Evolutionary conservation across 2,329 filamentous ascomycete genomes (phyloP).

Genomic region (Fusarium graminum): DNA sequence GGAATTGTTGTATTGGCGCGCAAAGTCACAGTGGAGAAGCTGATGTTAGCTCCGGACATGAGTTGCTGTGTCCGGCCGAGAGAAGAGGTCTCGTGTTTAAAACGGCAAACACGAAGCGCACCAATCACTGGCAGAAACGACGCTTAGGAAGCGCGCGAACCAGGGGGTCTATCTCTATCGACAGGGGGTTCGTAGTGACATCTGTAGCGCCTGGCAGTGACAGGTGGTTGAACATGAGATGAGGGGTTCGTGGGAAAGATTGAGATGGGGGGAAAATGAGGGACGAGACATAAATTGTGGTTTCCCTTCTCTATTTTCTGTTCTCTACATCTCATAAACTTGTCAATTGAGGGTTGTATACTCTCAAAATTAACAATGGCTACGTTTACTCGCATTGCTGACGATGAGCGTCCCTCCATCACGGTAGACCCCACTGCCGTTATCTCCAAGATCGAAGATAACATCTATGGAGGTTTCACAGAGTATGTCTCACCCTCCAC

Average conservation of each 20-base stretch:
- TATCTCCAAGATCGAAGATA: constrained; percentile 80
- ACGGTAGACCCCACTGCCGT: constrained; percentile 73
- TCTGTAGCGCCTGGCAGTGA: background rate
- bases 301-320: background rate
- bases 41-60: constrained; percentile 4
- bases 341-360: background rate
- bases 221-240: constrained; percentile 7
- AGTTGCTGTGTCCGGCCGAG: constrained; percentile 14
- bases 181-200: background rate
- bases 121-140: background rate
- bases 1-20: constrained; percentile 22
- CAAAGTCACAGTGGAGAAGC: constrained; percentile 4
- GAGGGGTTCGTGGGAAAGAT: constrained; percentile 5
- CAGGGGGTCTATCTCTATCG: background rate
- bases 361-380: constrained; percentile 66
- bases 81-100: constrained; percentile 29
- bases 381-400: constrained; percentile 76
- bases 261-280: constrained; percentile 10
- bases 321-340: background rate
- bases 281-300: constrained; percentile 13
- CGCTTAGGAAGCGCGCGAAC: constrained; percentile 13
- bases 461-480: constrained; percentile 87
- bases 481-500: constrained; percentile 69
- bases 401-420: constrained; percentile 72
- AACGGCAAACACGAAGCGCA: constrained; percentile 7